phyloP scores from a whole-genome alignment of 2,329 filamentous ascomycete species.

The Aspergillus brunneoviolaceus region DNA sequence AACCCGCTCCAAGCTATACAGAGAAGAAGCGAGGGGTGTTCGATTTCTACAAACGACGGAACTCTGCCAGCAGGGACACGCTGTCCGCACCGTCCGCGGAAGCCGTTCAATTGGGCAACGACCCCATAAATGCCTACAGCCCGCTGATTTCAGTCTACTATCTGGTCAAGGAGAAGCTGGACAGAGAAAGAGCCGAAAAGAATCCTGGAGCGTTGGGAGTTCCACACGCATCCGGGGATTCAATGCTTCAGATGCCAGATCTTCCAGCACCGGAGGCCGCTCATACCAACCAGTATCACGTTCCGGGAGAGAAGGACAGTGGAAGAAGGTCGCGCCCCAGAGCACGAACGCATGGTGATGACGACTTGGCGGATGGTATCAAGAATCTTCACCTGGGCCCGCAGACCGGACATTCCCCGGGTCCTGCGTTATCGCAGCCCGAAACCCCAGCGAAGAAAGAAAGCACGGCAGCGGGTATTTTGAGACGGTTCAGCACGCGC shows the following conservation, averaged over 20 bases:
- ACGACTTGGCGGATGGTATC: constrained; percentile 74
- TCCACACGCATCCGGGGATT: constrained; percentile 57
- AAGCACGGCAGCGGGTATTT: constrained; percentile 76
- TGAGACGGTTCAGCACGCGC: constrained; percentile 90
- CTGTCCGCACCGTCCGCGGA: constrained; percentile 81
- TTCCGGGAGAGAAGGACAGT: constrained; percentile 83
- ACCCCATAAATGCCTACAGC: constrained; percentile 90
- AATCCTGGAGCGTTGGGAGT: constrained; percentile 61
- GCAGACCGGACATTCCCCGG: constrained; percentile 48
- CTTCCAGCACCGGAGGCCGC: constrained; percentile 79
- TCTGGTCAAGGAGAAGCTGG: constrained; percentile 90
- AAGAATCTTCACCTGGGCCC: constrained; percentile 63
- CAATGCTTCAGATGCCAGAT: constrained; percentile 66
- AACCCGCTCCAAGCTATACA: constrained; percentile 57
- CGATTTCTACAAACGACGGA: constrained; percentile 94
- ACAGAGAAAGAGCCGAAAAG: constrained; percentile 65
- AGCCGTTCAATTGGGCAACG: constrained; percentile 74
- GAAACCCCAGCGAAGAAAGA: constrained; percentile 75
- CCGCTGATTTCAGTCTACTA: constrained; percentile 94
- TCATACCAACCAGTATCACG: constrained; percentile 88
- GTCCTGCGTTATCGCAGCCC: constrained; percentile 57
- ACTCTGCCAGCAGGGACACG: constrained; percentile 87
- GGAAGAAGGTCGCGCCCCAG: constrained; percentile 80
- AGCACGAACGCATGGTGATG: constrained; percentile 90
- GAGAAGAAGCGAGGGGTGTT: constrained; percentile 91